Conservation (phyloP, 257 asterid species). For the Solanum stenotomum region DNA sequence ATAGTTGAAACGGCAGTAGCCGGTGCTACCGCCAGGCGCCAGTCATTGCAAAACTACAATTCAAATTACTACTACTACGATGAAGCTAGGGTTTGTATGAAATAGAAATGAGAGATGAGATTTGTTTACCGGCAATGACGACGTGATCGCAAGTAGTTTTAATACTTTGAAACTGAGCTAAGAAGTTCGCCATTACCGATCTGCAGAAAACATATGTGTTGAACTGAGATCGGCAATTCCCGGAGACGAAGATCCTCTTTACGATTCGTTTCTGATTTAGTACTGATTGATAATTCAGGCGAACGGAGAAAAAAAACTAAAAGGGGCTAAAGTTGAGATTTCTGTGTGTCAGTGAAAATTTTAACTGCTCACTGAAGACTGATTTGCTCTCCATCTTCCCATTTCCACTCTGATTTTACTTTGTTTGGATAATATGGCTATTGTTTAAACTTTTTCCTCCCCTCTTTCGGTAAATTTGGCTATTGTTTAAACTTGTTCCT, state of each 20-base stretch:
- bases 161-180: constrained; percentile 95
- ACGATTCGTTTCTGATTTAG: neutral
- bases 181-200: constrained; percentile 79
- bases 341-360: neutral
- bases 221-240: neutral
- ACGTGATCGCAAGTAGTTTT: constrained; percentile 69
- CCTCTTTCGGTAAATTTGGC: neutral
- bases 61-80: neutral
- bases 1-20: neutral
- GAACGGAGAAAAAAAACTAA: neutral
- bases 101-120: neutral
- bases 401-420: neutral
- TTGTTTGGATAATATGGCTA: neutral
- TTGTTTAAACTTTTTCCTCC: neutral
- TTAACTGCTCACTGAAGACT: neutral
- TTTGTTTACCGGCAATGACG: constrained; percentile 68
- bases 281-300: neutral
- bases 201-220: constrained; percentile 22
- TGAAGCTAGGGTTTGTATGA: neutral
- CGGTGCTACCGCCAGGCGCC: neutral
- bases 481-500: neutral
- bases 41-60: neutral
- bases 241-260: neutral
- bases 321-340: neutral
- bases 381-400: neutral